Conservation (phyloP, 208 protist genomes). For the Leishmania lainsoni region DNA sequence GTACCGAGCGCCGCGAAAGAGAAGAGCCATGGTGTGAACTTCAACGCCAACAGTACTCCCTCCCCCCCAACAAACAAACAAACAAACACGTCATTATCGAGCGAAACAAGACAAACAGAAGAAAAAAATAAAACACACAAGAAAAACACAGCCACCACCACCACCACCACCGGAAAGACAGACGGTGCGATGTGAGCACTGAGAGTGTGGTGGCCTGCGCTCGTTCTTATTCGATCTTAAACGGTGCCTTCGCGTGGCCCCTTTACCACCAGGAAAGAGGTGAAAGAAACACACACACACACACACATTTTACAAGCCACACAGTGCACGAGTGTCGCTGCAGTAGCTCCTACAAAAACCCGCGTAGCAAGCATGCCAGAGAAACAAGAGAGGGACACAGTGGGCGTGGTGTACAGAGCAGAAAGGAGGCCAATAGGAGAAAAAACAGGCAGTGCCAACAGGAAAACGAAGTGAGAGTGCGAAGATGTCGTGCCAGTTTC, state of each 20-base stretch:
- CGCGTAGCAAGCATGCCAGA: background rate
- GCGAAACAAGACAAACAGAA: no score
- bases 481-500: background rate
- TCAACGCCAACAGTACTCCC: no score
- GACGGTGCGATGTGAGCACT: background rate
- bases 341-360: background rate
- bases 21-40: background rate
- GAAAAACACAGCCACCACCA: background rate
- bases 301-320: background rate
- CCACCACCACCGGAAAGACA: no score
- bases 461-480: background rate
- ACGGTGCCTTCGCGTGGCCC: background rate
- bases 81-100: no score
- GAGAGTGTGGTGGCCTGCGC: background rate
- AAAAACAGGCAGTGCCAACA: background rate
- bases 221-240: conserved; percentile 4
- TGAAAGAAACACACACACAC: background rate
- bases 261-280: background rate
- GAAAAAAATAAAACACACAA: conserved; percentile 1
- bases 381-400: background rate
- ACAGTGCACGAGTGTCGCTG: no score
- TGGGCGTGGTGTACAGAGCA: background rate
- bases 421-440: background rate
- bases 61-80: no score
- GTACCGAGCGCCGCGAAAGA: no score